phyloP scores from a whole-genome alignment of 176 grass and related monocot genomes.

The Juncus effusus region DNA sequence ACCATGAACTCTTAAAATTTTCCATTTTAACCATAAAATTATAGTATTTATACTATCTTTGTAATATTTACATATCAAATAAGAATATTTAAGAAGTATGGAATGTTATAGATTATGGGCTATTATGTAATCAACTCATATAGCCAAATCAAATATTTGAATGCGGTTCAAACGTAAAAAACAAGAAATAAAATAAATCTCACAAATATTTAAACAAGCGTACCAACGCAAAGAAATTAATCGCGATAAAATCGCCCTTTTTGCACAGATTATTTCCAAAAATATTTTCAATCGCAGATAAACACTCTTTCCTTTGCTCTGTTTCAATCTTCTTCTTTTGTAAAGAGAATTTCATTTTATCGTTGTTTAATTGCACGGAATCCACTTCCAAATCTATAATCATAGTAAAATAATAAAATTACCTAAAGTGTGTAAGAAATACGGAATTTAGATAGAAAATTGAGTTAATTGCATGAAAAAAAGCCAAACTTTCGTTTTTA shows the following conservation, averaged over 20 bases:
- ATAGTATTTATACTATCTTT: neutral
- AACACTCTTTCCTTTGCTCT: slow-evolving; percentile 67
- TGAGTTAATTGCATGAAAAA: too few species aligned
- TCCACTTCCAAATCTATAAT: slow-evolving; percentile 26
- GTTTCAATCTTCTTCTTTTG: slow-evolving; percentile 47
- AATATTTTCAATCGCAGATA: slow-evolving; percentile 55
- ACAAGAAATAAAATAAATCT: neutral
- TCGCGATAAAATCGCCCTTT: slow-evolving; percentile 55
- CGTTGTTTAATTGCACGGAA: slow-evolving; percentile 33
- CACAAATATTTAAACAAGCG: neutral
- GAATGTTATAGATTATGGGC: neutral
- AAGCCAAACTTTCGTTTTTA: too few species aligned
- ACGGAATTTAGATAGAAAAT: too few species aligned
- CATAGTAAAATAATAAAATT: neutral
- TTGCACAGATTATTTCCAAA: slow-evolving; percentile 52
- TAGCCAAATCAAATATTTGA: too few species aligned
- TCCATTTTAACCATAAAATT: neutral
- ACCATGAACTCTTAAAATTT: neutral
- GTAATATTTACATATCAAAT: neutral
- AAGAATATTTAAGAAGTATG: slow-evolving; percentile 6
- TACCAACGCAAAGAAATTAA: slow-evolving; percentile 94
- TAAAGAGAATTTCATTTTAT: slow-evolving; percentile 39
- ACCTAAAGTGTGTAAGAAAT: too few species aligned
- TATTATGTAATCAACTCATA: neutral
- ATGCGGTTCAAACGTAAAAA: too few species aligned